Evolutionary conservation across 495 filamentous ascomycete genomes (phyloP).

Genomic region (Collariella sp.): DNA sequence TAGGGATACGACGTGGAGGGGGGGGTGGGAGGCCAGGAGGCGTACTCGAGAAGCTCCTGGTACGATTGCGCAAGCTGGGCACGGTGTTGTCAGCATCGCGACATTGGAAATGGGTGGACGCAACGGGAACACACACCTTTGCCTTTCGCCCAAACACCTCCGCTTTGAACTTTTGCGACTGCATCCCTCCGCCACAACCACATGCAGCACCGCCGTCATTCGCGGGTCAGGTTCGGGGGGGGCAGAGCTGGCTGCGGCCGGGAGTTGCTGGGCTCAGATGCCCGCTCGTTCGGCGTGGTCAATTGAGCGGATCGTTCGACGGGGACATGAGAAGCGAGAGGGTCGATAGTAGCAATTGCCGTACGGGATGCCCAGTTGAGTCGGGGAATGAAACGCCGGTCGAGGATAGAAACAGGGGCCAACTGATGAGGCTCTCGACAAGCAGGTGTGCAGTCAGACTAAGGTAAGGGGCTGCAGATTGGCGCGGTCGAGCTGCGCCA

Average conservation of each 20-base stretch:
- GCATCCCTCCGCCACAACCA: constrained; percentile 38
- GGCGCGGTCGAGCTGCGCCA: too few relatives aligned
- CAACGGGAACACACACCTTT: constrained; percentile 53
- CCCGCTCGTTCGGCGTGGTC: background rate
- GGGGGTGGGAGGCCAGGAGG: background rate
- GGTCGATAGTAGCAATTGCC: background rate
- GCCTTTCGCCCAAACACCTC: constrained; percentile 88
- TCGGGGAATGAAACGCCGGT: background rate
- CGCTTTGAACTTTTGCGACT: constrained; percentile 64
- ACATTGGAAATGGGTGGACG: background rate
- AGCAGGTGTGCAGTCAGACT: too few relatives aligned
- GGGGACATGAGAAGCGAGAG: background rate
- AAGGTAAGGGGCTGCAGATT: too few relatives aligned
- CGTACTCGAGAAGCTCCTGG: constrained; percentile 89
- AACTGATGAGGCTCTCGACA: too few relatives aligned
- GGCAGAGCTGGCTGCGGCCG: background rate
- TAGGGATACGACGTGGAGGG: background rate
- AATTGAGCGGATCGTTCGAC: background rate
- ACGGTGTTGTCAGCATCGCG: constrained; percentile 19
- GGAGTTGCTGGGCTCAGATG: background rate
- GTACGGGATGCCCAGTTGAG: background rate
- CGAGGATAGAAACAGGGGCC: too few relatives aligned
- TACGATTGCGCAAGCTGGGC: constrained; percentile 88
- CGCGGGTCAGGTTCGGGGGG: constrained; percentile 1
- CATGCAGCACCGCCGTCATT: constrained; percentile 21